Conservation (phyloP, 1,284 basidiomycete species). For the Sanguinoderma infundibulare region DNA sequence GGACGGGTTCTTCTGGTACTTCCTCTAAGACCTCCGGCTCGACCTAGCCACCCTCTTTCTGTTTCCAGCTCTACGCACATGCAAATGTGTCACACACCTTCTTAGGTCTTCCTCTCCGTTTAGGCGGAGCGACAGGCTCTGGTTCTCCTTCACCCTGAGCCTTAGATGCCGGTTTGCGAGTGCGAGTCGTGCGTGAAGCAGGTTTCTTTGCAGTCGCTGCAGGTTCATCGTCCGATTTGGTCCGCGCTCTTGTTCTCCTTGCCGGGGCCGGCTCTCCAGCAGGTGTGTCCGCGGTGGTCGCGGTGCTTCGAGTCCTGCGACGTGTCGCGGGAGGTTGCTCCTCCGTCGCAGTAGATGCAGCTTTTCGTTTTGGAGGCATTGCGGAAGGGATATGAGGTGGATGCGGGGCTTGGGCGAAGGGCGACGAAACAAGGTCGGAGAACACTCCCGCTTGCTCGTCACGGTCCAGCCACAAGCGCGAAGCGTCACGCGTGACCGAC, state of each 20-base stretch:
- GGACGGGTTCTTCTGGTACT: neutral
- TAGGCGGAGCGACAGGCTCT: constrained; percentile 7
- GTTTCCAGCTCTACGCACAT: neutral
- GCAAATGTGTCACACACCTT: constrained; percentile 11
- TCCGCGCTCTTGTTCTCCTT: constrained; percentile 7
- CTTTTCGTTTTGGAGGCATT: constrained; percentile 59
- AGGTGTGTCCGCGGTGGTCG: neutral
- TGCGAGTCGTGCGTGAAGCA: constrained; percentile 4
- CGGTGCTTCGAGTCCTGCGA: constrained; percentile 30
- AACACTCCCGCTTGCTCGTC: neutral
- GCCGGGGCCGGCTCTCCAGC: constrained; percentile 5
- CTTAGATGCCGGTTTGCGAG: constrained; percentile 3
- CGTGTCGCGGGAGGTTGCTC: constrained; percentile 22
- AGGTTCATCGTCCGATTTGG: constrained; percentile 8
- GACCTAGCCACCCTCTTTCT: neutral
- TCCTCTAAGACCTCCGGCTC: neutral
- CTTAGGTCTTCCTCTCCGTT: constrained; percentile 3
- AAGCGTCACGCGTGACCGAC: constrained; percentile 1
- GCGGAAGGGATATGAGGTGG: neutral
- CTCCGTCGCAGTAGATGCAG: constrained; percentile 21
- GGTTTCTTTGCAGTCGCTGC: neutral
- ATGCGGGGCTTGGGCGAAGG: neutral
- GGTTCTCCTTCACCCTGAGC: neutral
- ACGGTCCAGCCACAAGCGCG: constrained; percentile 4
- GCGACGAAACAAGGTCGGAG: neutral